Evolutionary conservation across 2,329 filamentous ascomycete species (phyloP).

Genomic region (Epichloe coenophiala): DNA sequence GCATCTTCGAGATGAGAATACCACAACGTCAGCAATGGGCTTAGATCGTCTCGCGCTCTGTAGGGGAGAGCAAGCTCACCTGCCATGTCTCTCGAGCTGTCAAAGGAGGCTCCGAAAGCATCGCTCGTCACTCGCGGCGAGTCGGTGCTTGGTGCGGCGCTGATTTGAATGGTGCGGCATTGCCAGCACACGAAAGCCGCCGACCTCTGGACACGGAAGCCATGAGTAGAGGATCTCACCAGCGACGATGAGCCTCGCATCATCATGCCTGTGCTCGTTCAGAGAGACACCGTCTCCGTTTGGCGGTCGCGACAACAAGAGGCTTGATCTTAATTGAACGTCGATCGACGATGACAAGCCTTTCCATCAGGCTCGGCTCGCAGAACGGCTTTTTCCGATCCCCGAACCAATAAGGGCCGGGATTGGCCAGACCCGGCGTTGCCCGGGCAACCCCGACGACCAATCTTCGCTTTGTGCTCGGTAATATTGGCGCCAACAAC

Average conservation of each 20-base stretch:
- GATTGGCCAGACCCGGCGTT: constrained; percentile 1
- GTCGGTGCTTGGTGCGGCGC: constrained; percentile 44
- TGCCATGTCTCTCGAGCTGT: constrained; percentile 32
- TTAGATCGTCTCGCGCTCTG: neutral
- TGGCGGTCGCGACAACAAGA: neutral
- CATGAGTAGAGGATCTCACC: constrained; percentile 21
- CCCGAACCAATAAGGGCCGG: neutral
- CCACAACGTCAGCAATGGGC: neutral
- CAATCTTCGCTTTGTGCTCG: neutral
- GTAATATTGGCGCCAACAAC: neutral
- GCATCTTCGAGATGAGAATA: constrained; percentile 51
- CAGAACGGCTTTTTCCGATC: constrained; percentile 19
- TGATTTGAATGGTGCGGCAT: constrained; percentile 50
- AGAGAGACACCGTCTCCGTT: neutral
- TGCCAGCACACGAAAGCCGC: constrained; percentile 35
- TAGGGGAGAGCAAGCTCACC: constrained; percentile 24
- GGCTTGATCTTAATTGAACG: neutral
- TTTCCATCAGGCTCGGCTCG: neutral
- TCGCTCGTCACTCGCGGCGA: constrained; percentile 36
- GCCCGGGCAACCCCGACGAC: constrained; percentile 3
- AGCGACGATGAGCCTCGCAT: constrained; percentile 33
- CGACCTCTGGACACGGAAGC: constrained; percentile 14
- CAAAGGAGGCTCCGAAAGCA: constrained; percentile 38
- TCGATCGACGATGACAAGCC: neutral
- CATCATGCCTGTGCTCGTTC: constrained; percentile 5